These are phyloP conservation scores for Echeveria elegans DNA, from an alignment of 164 flowering plant genomes.

Conservation along the genomic window DNA sequence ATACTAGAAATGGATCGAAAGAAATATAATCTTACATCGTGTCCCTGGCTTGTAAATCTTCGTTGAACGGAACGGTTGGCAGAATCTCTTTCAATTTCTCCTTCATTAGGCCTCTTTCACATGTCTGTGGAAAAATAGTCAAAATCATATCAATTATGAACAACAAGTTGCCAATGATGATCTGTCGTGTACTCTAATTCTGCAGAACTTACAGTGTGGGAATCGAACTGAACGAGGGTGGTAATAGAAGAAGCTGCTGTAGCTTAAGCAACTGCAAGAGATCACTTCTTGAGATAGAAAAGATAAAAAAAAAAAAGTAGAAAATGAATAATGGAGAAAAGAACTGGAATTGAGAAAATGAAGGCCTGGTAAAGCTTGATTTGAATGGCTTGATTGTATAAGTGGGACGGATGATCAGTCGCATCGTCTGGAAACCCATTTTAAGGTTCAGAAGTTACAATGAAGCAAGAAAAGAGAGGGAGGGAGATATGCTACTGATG, in stretches of 20 bases:
- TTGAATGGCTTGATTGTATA: conserved; percentile 63
- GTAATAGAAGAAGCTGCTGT: conserved; percentile 28
- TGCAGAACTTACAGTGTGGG: conserved; percentile 27
- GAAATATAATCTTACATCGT: conserved; percentile 14
- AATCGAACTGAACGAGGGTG: conserved; percentile 7
- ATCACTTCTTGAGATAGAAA: conserved; percentile 78
- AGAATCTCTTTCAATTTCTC: conserved; percentile 50
- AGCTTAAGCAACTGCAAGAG: conserved; percentile 27
- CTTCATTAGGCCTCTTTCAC: conserved; percentile 32
- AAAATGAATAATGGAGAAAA: conserved; percentile 64
- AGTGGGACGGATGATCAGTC: conserved; percentile 29
- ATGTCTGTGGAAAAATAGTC: conserved; percentile 23
- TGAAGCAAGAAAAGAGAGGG: not conserved
- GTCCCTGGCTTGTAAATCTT: conserved; percentile 40
- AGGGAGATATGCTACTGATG: not conserved
- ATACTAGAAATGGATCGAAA: not conserved
- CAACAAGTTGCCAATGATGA: not conserved
- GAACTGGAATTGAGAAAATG: conserved; percentile 70
- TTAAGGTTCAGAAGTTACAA: not conserved
- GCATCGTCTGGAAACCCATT: not conserved
- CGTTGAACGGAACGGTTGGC: conserved; percentile 47
- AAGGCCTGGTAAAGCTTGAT: conserved; percentile 76
- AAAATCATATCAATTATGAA: not conserved
- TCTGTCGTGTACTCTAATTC: conserved; percentile 1
- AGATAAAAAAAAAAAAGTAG: conserved; percentile 69